Evolutionary conservation across 1,284 basidiomycete genomes (phyloP).

Genomic region (Cutaneotrichosporon sp.): DNA sequence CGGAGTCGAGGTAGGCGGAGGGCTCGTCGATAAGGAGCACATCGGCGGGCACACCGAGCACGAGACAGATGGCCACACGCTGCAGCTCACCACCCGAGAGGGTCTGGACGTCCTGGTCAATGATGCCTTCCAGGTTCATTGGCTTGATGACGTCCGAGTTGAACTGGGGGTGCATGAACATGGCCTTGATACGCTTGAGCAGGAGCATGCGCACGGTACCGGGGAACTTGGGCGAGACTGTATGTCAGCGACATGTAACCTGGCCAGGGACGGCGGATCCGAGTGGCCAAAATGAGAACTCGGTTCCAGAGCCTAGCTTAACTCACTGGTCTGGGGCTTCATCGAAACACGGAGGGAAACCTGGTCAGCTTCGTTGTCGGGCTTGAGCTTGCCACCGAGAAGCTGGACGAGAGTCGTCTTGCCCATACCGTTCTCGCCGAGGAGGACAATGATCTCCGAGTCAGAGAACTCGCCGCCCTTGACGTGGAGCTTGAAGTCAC

Average conservation of each 20-base stretch:
- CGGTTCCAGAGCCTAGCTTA: no score
- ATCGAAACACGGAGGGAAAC: constrained; percentile 72
- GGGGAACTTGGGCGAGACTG: constrained; percentile 88
- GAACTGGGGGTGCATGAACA: constrained; percentile 97
- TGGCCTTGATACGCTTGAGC: constrained; percentile 84
- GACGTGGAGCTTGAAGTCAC: constrained; percentile 86
- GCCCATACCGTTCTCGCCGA: constrained; percentile 95
- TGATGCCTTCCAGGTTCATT: constrained; percentile 80
- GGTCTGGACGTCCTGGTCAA: constrained; percentile 95
- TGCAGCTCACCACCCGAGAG: constrained; percentile 94
- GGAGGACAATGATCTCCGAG: constrained; percentile 94
- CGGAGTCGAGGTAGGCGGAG: constrained; percentile 71
- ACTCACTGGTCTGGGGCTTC: constrained; percentile 69
- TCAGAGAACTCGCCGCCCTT: constrained; percentile 83
- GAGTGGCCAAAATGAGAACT: no score
- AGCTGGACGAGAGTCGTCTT: constrained; percentile 95
- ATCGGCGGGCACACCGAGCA: constrained; percentile 70
- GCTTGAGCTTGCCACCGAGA: constrained; percentile 75
- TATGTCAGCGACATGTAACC: not conserved
- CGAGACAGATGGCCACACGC: constrained; percentile 87
- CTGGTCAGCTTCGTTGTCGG: constrained; percentile 76
- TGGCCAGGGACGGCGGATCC: no score
- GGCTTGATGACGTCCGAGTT: constrained; percentile 94
- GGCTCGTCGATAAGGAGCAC: constrained; percentile 70
- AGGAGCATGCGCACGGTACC: constrained; percentile 89